Base-by-base conservation (phyloP, 176 grass and related monocot genomes). In the Carex scoparia region DNA sequence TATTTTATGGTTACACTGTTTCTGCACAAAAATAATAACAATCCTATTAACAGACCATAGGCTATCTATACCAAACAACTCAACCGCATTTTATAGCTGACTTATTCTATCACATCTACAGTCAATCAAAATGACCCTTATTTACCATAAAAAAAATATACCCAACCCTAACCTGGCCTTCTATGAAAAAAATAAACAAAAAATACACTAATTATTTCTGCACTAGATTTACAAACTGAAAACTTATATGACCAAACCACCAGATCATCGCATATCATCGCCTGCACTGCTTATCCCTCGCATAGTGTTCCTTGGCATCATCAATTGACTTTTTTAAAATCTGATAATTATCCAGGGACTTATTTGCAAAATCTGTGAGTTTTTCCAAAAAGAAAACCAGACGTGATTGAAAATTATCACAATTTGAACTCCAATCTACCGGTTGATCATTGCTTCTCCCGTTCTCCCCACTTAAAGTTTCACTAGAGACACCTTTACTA, bases 311-410 rank as follows among this genome's bases (percentile, higher is more conserved):
- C 72, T 77, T 84, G 33, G 91, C 93, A 15, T 30, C 0, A 6
- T 84, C 2, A 73, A 94, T 86, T 8, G 89, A 81, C 2, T 32
- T 18, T 82, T 89, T 76, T 48, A 99, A 92, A 23, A 2, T 1
- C 10, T 18, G 69, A 86, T 99, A 99, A 16, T 71, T 84, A 60
- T 86, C 10, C 58, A 88, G 57, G 46, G 97, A 96, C 67, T 14
- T 68, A 30, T 82, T 13, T 1, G 97, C 88, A 85, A 94, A 94
- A 27, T 7, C 13, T 86, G 79, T 73, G 53, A 99, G 90, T 86
- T 80, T 86, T 68, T 61, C 66, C 42, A 99, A 58, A 80, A 99
- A 92, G 59, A 44, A 85, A 54, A 81, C 90, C 86, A 99, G 81
- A 73, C 90, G 84, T 69, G 91, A 87, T 48, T 87, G 93, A 71